Evolutionary conservation across 148 eudicot genomes (phyloP).

Genomic region (Rhododendron mucronatum): DNA sequence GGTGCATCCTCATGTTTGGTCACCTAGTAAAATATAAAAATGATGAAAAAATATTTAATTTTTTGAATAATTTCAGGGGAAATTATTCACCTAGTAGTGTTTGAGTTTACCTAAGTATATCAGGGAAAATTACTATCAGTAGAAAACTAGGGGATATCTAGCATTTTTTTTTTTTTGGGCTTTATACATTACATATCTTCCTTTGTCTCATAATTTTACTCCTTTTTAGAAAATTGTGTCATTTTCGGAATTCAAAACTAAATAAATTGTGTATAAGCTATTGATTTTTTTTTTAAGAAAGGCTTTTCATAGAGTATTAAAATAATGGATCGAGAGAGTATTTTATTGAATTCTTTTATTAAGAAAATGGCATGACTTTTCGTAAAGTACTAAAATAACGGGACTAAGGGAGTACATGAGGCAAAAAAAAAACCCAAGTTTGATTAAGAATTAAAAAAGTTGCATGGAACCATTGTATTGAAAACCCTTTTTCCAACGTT

Average conservation of each 20-base stretch:
- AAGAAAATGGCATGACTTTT: too few species aligned
- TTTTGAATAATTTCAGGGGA: too few species aligned
- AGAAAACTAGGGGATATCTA: neutral
- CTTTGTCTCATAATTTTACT: neutral
- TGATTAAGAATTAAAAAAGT: too few species aligned
- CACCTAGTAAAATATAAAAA: conserved; percentile 24
- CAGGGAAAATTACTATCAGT: neutral
- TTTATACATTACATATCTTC: too few species aligned
- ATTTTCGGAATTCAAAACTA: neutral
- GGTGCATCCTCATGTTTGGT: conserved; percentile 69
- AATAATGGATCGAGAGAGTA: neutral
- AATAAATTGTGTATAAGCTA: neutral
- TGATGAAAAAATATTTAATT: neutral
- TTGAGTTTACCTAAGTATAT: neutral
- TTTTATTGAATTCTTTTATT: too few species aligned
- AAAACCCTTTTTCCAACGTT: too few species aligned
- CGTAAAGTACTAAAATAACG: neutral
- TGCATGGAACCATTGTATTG: too few species aligned
- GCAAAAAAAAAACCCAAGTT: neutral
- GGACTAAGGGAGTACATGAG: neutral
- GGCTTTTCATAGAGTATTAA: neutral
- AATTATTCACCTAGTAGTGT: too few species aligned
- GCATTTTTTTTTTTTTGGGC: neutral
- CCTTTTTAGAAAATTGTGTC: neutral
- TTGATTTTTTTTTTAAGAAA: neutral